These are phyloP conservation scores for Wickerhamomyces alni DNA, from an alignment of 805 yeast species.

Conservation along the genomic window DNA sequence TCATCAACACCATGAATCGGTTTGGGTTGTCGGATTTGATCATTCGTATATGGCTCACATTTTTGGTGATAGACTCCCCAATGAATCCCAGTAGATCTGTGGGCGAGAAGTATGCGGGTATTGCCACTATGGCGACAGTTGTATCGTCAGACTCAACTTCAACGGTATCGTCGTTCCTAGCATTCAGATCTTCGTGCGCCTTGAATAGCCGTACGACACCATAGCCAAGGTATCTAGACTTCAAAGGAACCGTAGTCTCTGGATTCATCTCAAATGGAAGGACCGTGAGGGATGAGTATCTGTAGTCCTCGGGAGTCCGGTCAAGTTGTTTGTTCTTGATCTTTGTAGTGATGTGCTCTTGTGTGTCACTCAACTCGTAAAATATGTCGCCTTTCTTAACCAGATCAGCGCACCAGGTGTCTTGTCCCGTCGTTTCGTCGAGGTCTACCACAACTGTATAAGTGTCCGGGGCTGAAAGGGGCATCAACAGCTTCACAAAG, in stretches of 20 bases:
- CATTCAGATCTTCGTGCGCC: conserved; percentile 32
- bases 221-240: conserved; percentile 59
- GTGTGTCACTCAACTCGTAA: too few relatives aligned
- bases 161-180: conserved; percentile 10
- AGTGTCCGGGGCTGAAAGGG: too few relatives aligned
- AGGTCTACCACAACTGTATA: too few relatives aligned
- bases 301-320: conserved; percentile 10
- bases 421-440: too few relatives aligned
- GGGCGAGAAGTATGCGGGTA: conserved; percentile 83
- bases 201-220: conserved; percentile 69
- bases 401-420: too few relatives aligned
- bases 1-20: conserved; percentile 71
- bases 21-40: conserved; percentile 59
- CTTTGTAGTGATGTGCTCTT: too few relatives aligned
- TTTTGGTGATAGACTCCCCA: conserved; percentile 50
- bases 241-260: conserved; percentile 9
- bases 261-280: conserved; percentile 19
- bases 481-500: too few relatives aligned
- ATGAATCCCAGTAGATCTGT: conserved; percentile 79
- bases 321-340: neutral
- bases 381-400: too few relatives aligned
- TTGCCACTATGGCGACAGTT: conserved; percentile 74
- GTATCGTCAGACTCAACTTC: conserved; percentile 48
- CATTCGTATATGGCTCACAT: conserved; percentile 67
- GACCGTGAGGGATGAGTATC: conserved; percentile 30